These are phyloP conservation scores for Venustampulla echinocandica DNA, from an alignment of 495 filamentous ascomycete genomes.

Conservation along the genomic window DNA sequence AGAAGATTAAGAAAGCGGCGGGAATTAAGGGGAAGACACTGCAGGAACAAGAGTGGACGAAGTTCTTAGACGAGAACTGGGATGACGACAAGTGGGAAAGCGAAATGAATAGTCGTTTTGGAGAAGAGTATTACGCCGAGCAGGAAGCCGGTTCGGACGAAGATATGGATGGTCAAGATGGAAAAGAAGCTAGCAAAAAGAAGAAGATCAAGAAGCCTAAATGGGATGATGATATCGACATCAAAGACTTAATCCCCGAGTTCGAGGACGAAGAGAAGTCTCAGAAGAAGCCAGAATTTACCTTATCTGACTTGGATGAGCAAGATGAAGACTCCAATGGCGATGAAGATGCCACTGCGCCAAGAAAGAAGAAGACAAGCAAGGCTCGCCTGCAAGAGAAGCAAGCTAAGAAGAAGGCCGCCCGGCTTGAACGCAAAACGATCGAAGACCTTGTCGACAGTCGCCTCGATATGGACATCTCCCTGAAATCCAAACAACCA, in stretches of 20 bases:
- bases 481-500: slow-evolving; percentile 41
- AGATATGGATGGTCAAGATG: too few species aligned
- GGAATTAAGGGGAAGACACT: slow-evolving; percentile 62
- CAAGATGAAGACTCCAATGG: slow-evolving; percentile 24
- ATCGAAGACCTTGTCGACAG: slow-evolving; percentile 83
- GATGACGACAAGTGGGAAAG: slow-evolving; percentile 79
- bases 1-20: slow-evolving; percentile 77
- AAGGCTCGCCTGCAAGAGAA: slow-evolving; percentile 56
- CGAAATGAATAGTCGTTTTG: slow-evolving; percentile 81
- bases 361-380: slow-evolving; percentile 52
- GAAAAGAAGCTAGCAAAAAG: slow-evolving; percentile 44
- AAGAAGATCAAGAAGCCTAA: slow-evolving; percentile 78
- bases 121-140: slow-evolving; percentile 78
- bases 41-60: slow-evolving; percentile 68
- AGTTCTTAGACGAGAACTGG: slow-evolving; percentile 77
- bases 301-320: slow-evolving; percentile 43
- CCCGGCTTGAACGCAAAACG: slow-evolving; percentile 67
- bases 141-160: slow-evolving; percentile 34
- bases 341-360: slow-evolving; percentile 25
- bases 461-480: slow-evolving; percentile 50
- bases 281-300: slow-evolving; percentile 38
- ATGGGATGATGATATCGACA: slow-evolving; percentile 96
- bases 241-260: slow-evolving; percentile 81
- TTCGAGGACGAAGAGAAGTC: slow-evolving; percentile 55
- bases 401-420: slow-evolving; percentile 61